These are phyloP conservation scores for Fomitopsis schrenkii DNA, from an alignment of 1,284 basidiomycete genomes.

Conservation along the genomic window DNA sequence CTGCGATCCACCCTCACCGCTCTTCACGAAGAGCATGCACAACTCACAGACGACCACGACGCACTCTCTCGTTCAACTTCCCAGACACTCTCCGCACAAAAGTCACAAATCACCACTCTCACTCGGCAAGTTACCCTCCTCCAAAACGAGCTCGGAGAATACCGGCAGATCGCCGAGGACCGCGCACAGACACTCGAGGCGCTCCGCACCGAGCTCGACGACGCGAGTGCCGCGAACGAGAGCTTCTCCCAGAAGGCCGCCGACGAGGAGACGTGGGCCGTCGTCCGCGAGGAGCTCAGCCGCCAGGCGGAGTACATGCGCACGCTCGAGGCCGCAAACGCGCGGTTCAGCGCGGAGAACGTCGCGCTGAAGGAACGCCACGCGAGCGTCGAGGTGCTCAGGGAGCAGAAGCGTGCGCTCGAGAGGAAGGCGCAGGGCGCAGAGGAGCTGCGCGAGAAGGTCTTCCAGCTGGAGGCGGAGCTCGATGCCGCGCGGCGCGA, in stretches of 20 bases:
- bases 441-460: constrained; percentile 54
- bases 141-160: constrained; percentile 39
- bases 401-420: constrained; percentile 69
- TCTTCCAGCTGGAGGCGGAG: constrained; percentile 58
- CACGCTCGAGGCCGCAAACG: constrained; percentile 60
- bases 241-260: constrained; percentile 19
- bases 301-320: constrained; percentile 59
- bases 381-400: constrained; percentile 61
- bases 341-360: constrained; percentile 52
- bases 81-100: constrained; percentile 44
- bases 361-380: constrained; percentile 49
- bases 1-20: constrained; percentile 41
- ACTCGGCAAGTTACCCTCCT: constrained; percentile 40
- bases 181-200: constrained; percentile 36
- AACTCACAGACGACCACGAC: constrained; percentile 50
- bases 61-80: constrained; percentile 39
- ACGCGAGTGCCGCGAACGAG: constrained; percentile 28
- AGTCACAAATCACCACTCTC: constrained; percentile 44
- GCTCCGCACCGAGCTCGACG: constrained; percentile 46
- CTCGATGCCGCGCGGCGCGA: constrained; percentile 52
- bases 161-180: constrained; percentile 37
- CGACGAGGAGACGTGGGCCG: constrained; percentile 48
- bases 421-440: constrained; percentile 50
- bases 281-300: constrained; percentile 60
- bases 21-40: constrained; percentile 51